phyloP scores from a whole-genome alignment of 169 alveolate species.

The Neospora caninum region DNA sequence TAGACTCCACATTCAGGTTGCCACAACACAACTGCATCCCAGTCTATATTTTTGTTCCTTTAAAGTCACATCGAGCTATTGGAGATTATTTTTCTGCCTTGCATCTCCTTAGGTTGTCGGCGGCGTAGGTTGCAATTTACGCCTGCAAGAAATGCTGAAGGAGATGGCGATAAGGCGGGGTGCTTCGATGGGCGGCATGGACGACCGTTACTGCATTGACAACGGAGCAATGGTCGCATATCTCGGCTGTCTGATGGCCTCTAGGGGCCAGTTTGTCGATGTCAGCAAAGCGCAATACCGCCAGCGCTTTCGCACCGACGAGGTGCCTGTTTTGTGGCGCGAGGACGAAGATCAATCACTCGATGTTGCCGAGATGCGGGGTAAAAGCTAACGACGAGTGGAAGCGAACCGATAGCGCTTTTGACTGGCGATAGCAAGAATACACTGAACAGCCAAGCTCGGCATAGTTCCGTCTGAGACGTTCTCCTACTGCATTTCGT shows the following conservation, averaged over 20 bases:
- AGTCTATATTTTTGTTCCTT: too few relatives aligned
- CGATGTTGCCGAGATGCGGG: not conserved
- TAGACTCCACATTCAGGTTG: too few relatives aligned
- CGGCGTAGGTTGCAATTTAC: conserved; percentile 98
- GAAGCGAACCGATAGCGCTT: too few relatives aligned
- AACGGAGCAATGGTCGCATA: conserved; percentile 99
- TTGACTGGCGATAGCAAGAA: too few relatives aligned
- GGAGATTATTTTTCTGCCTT: not conserved
- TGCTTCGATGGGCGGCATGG: conserved; percentile 97
- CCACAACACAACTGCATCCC: too few relatives aligned
- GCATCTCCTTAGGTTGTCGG: conserved; percentile 89
- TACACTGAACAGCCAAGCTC: too few relatives aligned
- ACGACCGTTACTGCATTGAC: conserved; percentile 98
- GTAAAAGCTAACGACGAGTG: not conserved
- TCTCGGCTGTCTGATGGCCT: conserved; percentile 89
- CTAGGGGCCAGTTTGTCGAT: conserved; percentile 75
- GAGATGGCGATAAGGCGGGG: conserved; percentile 96
- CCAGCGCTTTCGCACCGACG: conserved; percentile 94
- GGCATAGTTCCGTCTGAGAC: too few relatives aligned
- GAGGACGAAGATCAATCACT: not conserved
- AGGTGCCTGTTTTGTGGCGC: conserved; percentile 93
- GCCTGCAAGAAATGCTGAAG: conserved; percentile 95
- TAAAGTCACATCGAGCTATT: too few relatives aligned
- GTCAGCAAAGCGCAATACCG: conserved; percentile 86
- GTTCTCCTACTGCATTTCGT: too few relatives aligned